phyloP scores from a whole-genome alignment of 306 rosid genomes.

The Sesbania bispinosa region DNA sequence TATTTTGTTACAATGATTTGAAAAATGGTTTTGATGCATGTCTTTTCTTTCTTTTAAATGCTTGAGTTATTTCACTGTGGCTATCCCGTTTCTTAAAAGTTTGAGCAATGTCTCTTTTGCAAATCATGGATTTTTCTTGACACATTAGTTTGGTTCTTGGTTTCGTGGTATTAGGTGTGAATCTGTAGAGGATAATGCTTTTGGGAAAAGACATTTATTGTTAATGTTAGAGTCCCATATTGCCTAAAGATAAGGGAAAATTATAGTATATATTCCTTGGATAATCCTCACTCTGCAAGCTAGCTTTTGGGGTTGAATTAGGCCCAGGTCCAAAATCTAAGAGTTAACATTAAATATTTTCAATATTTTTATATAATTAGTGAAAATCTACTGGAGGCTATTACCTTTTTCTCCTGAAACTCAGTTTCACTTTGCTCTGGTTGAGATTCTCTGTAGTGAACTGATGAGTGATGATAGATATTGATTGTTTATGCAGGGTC shows the following conservation, averaged over 20 bases:
- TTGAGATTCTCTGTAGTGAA: slow-evolving; percentile 15
- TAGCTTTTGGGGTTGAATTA: too few species aligned
- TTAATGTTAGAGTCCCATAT: too few species aligned
- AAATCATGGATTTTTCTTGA: not conserved
- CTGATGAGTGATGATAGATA: slow-evolving; percentile 13
- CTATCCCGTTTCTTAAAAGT: slow-evolving; percentile 8
- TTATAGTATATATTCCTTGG: too few species aligned
- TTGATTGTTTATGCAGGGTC: slow-evolving; percentile 55
- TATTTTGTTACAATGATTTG: too few species aligned
- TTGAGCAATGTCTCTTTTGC: not conserved
- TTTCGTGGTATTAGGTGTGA: not conserved
- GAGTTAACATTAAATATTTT: not conserved
- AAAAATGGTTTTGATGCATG: not conserved
- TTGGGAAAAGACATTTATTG: not conserved
- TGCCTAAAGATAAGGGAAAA: too few species aligned
- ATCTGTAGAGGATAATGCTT: not conserved
- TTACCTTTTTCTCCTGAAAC: not conserved
- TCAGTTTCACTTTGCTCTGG: slow-evolving; percentile 11
- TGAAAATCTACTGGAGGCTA: not conserved
- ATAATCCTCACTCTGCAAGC: too few species aligned
- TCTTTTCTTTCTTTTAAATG: not conserved
- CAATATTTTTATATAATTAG: not conserved
- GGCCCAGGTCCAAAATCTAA: too few species aligned
- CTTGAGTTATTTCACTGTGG: not conserved
- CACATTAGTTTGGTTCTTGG: not conserved